Base-by-base conservation (phyloP, 1,284 basidiomycete genomes). In the Leccinum pachyderme region DNA sequence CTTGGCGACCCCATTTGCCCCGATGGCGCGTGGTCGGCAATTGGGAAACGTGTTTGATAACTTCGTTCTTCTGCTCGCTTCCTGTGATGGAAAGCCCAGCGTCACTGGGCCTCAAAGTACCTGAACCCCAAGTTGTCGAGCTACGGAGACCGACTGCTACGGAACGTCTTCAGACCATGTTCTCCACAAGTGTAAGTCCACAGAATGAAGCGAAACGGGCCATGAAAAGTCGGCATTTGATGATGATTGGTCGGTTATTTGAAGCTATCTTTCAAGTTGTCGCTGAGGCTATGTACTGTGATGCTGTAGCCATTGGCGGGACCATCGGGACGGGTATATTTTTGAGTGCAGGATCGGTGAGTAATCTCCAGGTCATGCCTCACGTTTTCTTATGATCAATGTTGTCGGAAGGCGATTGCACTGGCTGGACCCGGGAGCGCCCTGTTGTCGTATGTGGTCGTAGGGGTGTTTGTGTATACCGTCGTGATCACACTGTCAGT, bases 391-490 rank as follows among this genome's bases (percentile, higher is more conserved):
- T 39, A 46, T 13, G 18, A 12, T 44, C 41, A 37, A 25, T 13
- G 22, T 25, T 15, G n/a, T 35, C 12, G 22, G 18, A n/a, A 77
- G 74, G 74, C 75, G 3, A 63, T 77, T 13, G 69, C 76, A 5
- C 56, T 71, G 4, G 79, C 79, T 11, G 81, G 81, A 24, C 79
- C 80, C 7, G 80, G 72, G 11, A 79, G 80, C 52, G 73, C 79
- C 5, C 61, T 82, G 13, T 56, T 82, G 0, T 79, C 80, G 2
- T 82, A 82, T 59, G 65, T 73, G 13, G 70, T 80, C 35, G 78
- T 80, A 25, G 78, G 78, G 4, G 6, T 81, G 4, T 82, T 82
- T 63, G 80, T 82, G 29, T 82, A 80, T 61, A 65, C 73, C n/a
- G 79, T 81, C 15, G 79, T 81, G 45, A 80, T 81, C 12, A 67